phyloP scores from a whole-genome alignment of 2,329 filamentous ascomycete genomes.

The Aspergillus aculeatus region DNA sequence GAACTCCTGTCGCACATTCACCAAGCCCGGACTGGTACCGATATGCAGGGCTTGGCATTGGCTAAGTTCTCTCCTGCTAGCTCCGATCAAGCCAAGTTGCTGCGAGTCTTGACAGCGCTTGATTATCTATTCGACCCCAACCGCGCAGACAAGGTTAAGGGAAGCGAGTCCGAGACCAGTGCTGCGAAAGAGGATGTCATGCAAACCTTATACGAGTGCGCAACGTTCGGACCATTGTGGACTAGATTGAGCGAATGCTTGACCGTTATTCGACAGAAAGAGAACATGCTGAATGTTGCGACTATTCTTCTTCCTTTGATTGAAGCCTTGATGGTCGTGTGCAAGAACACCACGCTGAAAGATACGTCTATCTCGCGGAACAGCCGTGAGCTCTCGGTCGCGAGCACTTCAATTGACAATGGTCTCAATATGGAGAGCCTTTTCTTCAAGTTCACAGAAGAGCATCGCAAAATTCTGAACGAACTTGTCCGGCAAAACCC shows the following conservation, averaged over 20 bases:
- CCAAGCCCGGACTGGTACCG: constrained; percentile 81
- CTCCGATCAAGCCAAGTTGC: constrained; percentile 93
- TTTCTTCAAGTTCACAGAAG: constrained; percentile 97
- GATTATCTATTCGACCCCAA: constrained; percentile 94
- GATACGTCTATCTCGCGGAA: constrained; percentile 57
- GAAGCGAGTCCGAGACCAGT: constrained; percentile 51
- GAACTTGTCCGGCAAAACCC: constrained; percentile 96
- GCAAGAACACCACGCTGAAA: constrained; percentile 89
- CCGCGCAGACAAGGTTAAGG: constrained; percentile 54
- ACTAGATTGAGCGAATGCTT: constrained; percentile 86
- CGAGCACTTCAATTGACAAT: constrained; percentile 74
- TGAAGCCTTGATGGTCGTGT: constrained; percentile 97
- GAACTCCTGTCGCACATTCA: constrained; percentile 83
- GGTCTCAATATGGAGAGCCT: constrained; percentile 71
- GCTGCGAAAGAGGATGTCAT: constrained; percentile 80
- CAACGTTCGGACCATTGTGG: constrained; percentile 89
- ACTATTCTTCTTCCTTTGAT: constrained; percentile 93
- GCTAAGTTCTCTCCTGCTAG: constrained; percentile 94
- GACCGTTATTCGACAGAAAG: constrained; percentile 80
- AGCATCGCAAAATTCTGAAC: constrained; percentile 95
- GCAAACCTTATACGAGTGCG: constrained; percentile 82
- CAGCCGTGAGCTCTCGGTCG: constrained; percentile 67
- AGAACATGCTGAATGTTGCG: constrained; percentile 95
- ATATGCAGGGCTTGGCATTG: constrained; percentile 90
- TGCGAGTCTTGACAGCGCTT: constrained; percentile 86